Evolutionary conservation across 75 land plant species (phyloP).

Genomic region (Picea glauca): DNA sequence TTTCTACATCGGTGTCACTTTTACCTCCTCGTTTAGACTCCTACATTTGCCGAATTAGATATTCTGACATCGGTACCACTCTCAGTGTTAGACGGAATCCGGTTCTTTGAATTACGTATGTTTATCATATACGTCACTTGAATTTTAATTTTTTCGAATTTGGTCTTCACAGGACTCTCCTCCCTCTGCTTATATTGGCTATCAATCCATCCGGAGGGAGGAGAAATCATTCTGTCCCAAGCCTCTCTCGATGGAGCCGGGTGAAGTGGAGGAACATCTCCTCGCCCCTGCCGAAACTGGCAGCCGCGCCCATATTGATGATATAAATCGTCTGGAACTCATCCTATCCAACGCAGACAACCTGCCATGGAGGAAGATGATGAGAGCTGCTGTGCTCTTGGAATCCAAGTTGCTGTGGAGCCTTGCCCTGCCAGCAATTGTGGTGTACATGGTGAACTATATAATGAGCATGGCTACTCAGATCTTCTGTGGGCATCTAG

Average conservation of each 20-base stretch:
- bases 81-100: background rate
- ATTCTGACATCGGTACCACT: background rate
- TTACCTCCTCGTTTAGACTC: background rate
- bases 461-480: conserved; percentile 47
- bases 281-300: background rate
- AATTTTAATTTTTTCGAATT: background rate
- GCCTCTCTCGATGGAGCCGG: background rate
- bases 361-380: background rate
- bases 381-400: background rate
- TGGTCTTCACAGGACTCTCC: background rate
- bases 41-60: background rate
- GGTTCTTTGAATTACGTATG: background rate
- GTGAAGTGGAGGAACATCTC: background rate
- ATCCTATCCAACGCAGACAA: background rate
- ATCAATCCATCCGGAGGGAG: background rate
- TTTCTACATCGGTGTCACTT: background rate
- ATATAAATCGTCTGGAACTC: background rate
- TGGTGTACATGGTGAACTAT: conserved; percentile 62
- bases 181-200: background rate
- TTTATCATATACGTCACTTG: background rate
- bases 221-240: background rate
- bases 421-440: conserved; percentile 58
- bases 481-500: conserved; percentile 70
- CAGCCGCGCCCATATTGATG: background rate
- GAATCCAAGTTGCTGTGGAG: conserved; percentile 20